A percentile compares a stretch with the other conserved stretches of the same genome.
Conservation (phyloP, 2,329 filamentous ascomycete genomes). For the Microdochium paspali region DNA sequence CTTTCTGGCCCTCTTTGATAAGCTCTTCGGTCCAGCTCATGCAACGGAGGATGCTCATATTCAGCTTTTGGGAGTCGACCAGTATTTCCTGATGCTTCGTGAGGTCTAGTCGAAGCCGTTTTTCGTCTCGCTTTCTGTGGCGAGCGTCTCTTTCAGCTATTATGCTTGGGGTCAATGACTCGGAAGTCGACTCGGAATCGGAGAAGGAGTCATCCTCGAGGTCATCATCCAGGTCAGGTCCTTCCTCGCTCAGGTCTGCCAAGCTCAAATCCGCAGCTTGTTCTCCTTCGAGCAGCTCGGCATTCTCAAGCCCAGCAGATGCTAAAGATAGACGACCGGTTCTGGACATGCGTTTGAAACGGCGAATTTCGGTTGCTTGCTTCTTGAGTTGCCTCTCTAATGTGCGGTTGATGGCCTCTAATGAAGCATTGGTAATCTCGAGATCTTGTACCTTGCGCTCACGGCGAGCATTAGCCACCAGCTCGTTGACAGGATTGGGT, state of each 20-base stretch:
- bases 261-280: constrained; percentile 34
- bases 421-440: constrained; percentile 91
- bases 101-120: constrained; percentile 74
- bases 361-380: constrained; percentile 77
- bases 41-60: constrained; percentile 85
- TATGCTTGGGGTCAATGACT: constrained; percentile 28
- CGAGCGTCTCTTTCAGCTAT: constrained; percentile 32
- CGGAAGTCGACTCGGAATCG: constrained; percentile 24
- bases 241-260: constrained; percentile 42
- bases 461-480: constrained; percentile 78
- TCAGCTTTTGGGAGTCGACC: constrained; percentile 87
- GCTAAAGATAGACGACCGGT: constrained; percentile 63
- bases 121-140: constrained; percentile 67
- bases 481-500: constrained; percentile 58
- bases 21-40: constrained; percentile 83
- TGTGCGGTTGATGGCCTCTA: constrained; percentile 90
- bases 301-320: constrained; percentile 35
- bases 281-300: constrained; percentile 29
- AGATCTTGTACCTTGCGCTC: constrained; percentile 94
- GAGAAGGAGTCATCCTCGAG: constrained; percentile 42
- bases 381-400: constrained; percentile 86
- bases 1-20: constrained; percentile 81
- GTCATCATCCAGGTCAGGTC: constrained; percentile 25
- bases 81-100: constrained; percentile 83
- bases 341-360: constrained; percentile 77